These are phyloP conservation scores for Alternaria sp. DNA, from an alignment of 2,329 filamentous ascomycete species.

Conservation along the genomic window DNA sequence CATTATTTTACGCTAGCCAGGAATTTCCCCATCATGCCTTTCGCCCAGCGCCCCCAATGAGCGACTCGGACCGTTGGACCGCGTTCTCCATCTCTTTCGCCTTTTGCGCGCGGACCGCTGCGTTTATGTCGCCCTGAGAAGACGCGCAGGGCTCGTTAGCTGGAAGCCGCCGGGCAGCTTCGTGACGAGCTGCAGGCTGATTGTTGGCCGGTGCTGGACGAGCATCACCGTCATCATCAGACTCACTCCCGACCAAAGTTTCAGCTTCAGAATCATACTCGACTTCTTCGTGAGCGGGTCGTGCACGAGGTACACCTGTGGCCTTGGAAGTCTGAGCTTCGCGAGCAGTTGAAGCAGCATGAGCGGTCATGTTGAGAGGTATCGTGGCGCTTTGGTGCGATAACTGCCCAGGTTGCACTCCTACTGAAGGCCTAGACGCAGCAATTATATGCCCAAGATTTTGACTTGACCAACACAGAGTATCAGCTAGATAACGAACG, in stretches of 20 bases:
- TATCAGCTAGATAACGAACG: background rate
- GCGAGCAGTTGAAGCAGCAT: background rate
- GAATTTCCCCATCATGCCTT: background rate
- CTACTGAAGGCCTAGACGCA: background rate
- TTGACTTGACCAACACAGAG: background rate
- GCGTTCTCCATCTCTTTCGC: background rate
- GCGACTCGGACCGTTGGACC: background rate
- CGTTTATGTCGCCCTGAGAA: background rate
- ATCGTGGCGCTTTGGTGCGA: background rate
- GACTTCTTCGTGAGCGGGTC: background rate
- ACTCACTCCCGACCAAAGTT: conserved; percentile 6
- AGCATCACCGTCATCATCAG: conserved; percentile 7
- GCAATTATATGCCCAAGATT: background rate
- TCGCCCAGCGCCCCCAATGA: background rate
- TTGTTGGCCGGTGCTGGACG: background rate
- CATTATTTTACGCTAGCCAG: background rate
- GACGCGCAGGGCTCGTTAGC: background rate
- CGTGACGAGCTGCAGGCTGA: conserved; percentile 3
- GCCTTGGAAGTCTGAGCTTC: background rate
- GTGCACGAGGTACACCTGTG: conserved; percentile 7
- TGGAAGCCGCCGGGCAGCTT: background rate
- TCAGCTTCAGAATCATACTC: conserved; percentile 8
- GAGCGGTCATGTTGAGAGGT: background rate
- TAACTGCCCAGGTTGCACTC: background rate
- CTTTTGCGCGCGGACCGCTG: background rate